These are phyloP conservation scores for Aureobasidium lini DNA, from an alignment of 2,329 filamentous ascomycete genomes.

Conservation along the genomic window DNA sequence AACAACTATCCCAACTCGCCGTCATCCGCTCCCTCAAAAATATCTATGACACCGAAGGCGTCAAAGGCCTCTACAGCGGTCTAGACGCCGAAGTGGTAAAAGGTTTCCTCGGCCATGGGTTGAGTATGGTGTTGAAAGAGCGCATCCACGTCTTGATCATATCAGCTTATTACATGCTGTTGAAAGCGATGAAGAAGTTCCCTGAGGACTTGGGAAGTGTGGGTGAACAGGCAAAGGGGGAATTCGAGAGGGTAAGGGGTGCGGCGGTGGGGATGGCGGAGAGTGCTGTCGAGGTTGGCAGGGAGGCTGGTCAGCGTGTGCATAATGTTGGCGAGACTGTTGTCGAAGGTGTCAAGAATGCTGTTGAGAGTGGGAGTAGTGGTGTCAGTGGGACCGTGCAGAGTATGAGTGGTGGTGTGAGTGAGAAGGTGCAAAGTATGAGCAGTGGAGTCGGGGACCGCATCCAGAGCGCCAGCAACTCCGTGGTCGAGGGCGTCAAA, in stretches of 20 bases:
- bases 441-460: slow-evolving; percentile 24
- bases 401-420: slow-evolving; percentile 19
- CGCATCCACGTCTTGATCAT: slow-evolving; percentile 65
- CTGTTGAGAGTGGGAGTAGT: background rate
- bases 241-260: slow-evolving; percentile 13
- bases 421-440: slow-evolving; percentile 21
- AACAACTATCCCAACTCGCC: slow-evolving; percentile 22
- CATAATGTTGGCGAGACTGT: slow-evolving; percentile 21
- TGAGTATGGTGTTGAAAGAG: slow-evolving; percentile 83
- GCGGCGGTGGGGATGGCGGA: slow-evolving; percentile 7
- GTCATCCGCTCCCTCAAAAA: slow-evolving; percentile 24
- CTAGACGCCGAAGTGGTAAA: slow-evolving; percentile 70
- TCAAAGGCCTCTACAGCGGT: slow-evolving; percentile 65
- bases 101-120: slow-evolving; percentile 76
- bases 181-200: slow-evolving; percentile 40
- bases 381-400: background rate
- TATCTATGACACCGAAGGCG: slow-evolving; percentile 49
- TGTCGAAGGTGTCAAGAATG: slow-evolving; percentile 12
- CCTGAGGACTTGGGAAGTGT: slow-evolving; percentile 31
- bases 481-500: slow-evolving; percentile 23
- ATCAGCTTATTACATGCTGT: slow-evolving; percentile 59
- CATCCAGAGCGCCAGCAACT: slow-evolving; percentile 15
- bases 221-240: slow-evolving; percentile 16
- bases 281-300: slow-evolving; percentile 16
- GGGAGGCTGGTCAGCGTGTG: slow-evolving; percentile 27